Conservation (phyloP, 2,329 filamentous ascomycete species). For the Diaporthe helianthi region DNA sequence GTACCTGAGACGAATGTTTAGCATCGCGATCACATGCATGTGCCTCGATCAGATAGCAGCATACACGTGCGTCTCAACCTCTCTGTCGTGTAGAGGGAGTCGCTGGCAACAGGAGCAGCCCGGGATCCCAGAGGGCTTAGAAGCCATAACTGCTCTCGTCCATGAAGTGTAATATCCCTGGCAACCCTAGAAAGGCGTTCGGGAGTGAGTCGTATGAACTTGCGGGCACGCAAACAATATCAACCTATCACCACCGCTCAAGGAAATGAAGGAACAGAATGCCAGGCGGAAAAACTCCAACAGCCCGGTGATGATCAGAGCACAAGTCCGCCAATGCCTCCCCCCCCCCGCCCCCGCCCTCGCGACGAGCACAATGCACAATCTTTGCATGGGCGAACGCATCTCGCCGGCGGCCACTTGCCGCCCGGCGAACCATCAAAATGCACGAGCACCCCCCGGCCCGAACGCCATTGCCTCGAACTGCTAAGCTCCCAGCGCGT, state of each 20-base stretch:
- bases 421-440: constrained; percentile 6
- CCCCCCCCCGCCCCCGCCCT: too few relatives aligned
- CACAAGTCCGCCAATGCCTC: background rate
- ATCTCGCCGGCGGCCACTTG: constrained; percentile 17
- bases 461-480: background rate
- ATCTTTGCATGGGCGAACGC: background rate
- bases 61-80: background rate
- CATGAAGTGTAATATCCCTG: constrained; percentile 1
- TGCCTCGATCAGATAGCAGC: too few relatives aligned
- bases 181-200: background rate
- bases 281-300: background rate
- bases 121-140: background rate
- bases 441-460: too few relatives aligned
- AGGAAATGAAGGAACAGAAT: constrained; percentile 11
- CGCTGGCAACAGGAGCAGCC: background rate
- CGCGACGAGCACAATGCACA: background rate
- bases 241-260: background rate
- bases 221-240: background rate
- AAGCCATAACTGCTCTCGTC: background rate
- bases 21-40: background rate
- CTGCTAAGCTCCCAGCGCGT: background rate
- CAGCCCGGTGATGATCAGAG: background rate
- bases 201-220: background rate
- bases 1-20: background rate
- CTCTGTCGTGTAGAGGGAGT: background rate